Percentiles rank a stretch among this genome's conserved stretches.
phyloP scores from a whole-genome alignment of 2,329 filamentous ascomycete genomes.

The Lachnellula cervina region DNA sequence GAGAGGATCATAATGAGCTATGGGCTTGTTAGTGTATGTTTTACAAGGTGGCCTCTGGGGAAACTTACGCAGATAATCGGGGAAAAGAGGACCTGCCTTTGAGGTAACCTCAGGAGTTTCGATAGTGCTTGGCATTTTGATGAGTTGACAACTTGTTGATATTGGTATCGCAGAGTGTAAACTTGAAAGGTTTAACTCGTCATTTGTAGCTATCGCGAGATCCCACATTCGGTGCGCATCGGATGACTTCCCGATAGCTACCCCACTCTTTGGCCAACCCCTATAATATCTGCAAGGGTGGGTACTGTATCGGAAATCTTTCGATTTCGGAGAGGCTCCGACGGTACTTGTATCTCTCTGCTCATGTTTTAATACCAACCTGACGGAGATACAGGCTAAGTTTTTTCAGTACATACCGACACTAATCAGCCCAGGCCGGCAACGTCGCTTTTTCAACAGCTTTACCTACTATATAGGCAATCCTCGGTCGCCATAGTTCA shows the following conservation, averaged over 20 bases:
- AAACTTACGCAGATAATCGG: conserved; percentile 23
- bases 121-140: conserved; percentile 4
- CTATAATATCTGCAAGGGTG: neutral
- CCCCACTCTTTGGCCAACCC: neutral
- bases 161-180: neutral
- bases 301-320: neutral
- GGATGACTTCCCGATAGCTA: neutral
- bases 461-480: no score
- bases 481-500: no score
- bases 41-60: neutral
- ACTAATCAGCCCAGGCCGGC: no score
- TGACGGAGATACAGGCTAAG: no score
- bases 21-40: neutral
- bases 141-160: neutral
- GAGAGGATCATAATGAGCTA: conserved; percentile 26
- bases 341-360: neutral
- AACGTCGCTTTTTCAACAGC: no score
- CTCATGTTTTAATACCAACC: no score
- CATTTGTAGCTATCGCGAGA: neutral
- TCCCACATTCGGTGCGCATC: neutral
- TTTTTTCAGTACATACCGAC: no score
- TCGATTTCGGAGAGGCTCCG: neutral
- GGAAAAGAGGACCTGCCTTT: conserved; percentile 15
- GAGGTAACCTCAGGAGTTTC: neutral
- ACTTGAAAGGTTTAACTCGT: neutral